Evolutionary conservation across 2,329 filamentous ascomycete species (phyloP), one percentile per base, ranked within the genome.

Genomic region (Penicillium sp.): DNA sequence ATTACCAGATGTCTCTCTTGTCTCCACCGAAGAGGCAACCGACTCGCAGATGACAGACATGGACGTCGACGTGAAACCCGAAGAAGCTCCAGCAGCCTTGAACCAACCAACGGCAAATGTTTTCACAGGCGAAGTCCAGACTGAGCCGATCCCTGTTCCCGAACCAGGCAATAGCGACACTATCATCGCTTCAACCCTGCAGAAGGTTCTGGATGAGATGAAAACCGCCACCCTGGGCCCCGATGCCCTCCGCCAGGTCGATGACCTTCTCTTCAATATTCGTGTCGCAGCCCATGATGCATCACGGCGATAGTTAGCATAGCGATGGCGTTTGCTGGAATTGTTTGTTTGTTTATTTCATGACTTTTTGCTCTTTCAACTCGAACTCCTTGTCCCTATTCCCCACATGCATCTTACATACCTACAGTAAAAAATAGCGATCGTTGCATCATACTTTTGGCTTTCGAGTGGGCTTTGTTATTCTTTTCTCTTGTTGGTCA

Each of bases 241-340:
- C 10, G 79, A 83, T 10, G 86, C 90, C 56, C 83, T 91, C 49
- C 81, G 86, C 55, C 81, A 87, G 68, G 81, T 94, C 61, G 90
- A 94, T 67, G 88, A 92, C 67, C 76, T 91, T 64, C 80, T 94
- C 68, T 90, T 92, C 77, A 88, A 93, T 70, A 84, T 93, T 60
- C 87, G 89, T 71, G 81, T 83, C 59, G 86, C 89, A 70, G 80
- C 92, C 48, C 89, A 89, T 69, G 84, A 87, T 52, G 90, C 90
- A 14, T 86, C 86, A 64, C 78, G 78, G 64, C 81, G 88, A 53
- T 26, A 48, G 61, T 59, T 59, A 63, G 69, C 70, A 72, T 72
- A 72, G 70, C 70, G 70, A 66, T 59, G 70, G 70, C 65, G 70
- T 71, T 70, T 56, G n/a, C 40, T 39, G 48, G 52, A 52, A 54